phyloP scores from a whole-genome alignment of 805 yeast species.

The Yamadazyma paraphyllophila region DNA sequence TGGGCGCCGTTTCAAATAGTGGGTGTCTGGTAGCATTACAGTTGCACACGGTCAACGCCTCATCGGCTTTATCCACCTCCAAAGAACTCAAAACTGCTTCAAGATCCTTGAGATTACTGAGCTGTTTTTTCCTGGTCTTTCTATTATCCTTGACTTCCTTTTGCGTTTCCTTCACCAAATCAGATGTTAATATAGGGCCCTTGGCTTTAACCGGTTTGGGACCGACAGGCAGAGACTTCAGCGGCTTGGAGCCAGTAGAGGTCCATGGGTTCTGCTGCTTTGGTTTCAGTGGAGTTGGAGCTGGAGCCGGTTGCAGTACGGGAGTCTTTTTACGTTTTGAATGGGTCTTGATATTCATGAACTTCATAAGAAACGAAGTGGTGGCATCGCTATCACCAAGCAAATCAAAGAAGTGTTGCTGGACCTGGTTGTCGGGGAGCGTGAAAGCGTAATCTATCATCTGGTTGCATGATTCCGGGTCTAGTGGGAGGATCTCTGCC shows the following conservation, averaged over 20 bases:
- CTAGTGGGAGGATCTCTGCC: conserved; percentile 47
- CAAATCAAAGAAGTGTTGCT: conserved; percentile 52
- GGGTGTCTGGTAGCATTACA: conserved; percentile 92
- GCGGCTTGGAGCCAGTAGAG: neutral
- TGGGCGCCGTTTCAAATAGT: conserved; percentile 84
- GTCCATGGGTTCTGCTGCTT: neutral
- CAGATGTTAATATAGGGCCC: conserved; percentile 11
- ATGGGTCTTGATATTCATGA: conserved; percentile 33
- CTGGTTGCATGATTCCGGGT: conserved; percentile 52
- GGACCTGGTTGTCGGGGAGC: conserved; percentile 45
- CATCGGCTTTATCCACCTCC: conserved; percentile 28
- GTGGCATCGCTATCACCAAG: conserved; percentile 59
- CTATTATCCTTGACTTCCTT: conserved; percentile 20
- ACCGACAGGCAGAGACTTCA: neutral
- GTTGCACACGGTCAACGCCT: conserved; percentile 46
- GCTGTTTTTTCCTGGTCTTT: conserved; percentile 42
- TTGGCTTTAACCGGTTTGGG: conserved; percentile 2
- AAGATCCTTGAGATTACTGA: conserved; percentile 60
- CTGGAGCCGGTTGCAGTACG: neutral
- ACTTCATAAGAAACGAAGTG: conserved; percentile 44
- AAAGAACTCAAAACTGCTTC: conserved; percentile 59
- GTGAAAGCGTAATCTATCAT: conserved; percentile 53
- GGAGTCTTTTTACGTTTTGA: conserved; percentile 1
- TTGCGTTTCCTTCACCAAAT: conserved; percentile 5
- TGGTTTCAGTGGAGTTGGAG: neutral